These are phyloP conservation scores for Phytophthora rubi DNA, from an alignment of 352 stramenopile species.

Conservation along the genomic window DNA sequence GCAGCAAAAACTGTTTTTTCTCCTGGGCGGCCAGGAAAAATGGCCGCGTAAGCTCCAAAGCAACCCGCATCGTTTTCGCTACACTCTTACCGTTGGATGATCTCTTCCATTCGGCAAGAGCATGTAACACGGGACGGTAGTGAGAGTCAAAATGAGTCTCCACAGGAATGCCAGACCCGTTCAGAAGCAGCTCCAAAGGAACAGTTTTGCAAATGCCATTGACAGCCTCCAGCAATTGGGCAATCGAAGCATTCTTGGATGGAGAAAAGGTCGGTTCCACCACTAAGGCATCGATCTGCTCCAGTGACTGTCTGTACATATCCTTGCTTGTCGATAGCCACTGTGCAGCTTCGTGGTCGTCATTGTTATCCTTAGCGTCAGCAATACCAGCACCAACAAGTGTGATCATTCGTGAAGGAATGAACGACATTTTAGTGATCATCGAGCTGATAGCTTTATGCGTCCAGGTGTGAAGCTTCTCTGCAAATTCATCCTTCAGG, in stretches of 20 bases:
- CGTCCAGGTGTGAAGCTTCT: constrained; percentile 49
- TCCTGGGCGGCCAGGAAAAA: constrained; percentile 61
- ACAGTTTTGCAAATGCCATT: constrained; percentile 50
- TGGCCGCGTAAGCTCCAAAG: constrained; percentile 49
- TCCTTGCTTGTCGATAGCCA: constrained; percentile 46
- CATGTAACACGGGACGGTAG: constrained; percentile 50
- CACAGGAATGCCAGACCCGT: constrained; percentile 19
- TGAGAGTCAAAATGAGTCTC: constrained; percentile 57
- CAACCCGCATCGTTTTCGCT: constrained; percentile 33
- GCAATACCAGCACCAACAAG: constrained; percentile 35
- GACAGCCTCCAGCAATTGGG: constrained; percentile 49
- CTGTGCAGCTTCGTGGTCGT: constrained; percentile 27
- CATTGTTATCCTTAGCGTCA: constrained; percentile 20
- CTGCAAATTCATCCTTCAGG: constrained; percentile 41
- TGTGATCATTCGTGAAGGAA: constrained; percentile 40
- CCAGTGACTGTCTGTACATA: constrained; percentile 43
- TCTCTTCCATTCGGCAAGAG: constrained; percentile 42
- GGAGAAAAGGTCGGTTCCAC: constrained; percentile 26
- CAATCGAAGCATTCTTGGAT: constrained; percentile 32
- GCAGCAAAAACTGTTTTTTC: constrained; percentile 74
- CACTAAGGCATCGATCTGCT: constrained; percentile 39
- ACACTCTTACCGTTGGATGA: constrained; percentile 21
- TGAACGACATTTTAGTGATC: constrained; percentile 40
- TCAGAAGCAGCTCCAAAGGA: constrained; percentile 33
- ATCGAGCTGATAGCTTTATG: constrained; percentile 39